Conservation (phyloP, 441 rosid genomes). For the Erodium trifolium region DNA sequence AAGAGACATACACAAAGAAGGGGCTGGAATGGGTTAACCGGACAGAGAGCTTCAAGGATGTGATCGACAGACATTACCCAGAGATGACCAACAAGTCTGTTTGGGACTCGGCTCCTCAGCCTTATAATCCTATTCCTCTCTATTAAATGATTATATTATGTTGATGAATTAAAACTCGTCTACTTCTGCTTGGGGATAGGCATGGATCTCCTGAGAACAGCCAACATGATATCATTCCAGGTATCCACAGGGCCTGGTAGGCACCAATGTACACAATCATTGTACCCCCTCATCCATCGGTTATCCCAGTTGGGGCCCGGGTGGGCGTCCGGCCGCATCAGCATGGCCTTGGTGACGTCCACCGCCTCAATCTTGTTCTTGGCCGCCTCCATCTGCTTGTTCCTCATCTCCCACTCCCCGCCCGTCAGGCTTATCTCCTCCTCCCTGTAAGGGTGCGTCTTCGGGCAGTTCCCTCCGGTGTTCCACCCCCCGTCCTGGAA, state of each 20-base stretch:
- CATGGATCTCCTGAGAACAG: conserved; percentile 25
- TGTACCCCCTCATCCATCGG: conserved; percentile 59
- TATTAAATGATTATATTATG: too few species aligned
- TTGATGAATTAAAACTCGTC: too few species aligned
- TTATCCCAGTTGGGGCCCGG: conserved; percentile 63
- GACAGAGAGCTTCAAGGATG: too few species aligned
- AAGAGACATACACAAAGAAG: too few species aligned
- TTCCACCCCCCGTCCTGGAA: conserved; percentile 80
- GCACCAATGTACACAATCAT: conserved; percentile 88
- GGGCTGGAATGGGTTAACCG: too few species aligned
- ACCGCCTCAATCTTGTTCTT: conserved; percentile 20
- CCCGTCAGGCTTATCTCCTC: conserved; percentile 18
- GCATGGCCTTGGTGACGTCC: conserved; percentile 65
- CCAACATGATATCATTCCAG: conserved; percentile 71
- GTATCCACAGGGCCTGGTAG: conserved; percentile 73
- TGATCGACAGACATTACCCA: too few species aligned
- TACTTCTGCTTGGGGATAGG: too few species aligned
- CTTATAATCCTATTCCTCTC: too few species aligned
- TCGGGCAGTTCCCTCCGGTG: conserved; percentile 56
- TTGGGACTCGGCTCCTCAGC: too few species aligned
- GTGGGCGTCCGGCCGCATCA: conserved; percentile 80
- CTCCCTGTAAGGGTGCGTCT: conserved; percentile 40
- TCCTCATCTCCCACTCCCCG: conserved; percentile 42
- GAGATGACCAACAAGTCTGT: too few species aligned
- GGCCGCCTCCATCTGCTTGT: conserved; percentile 32